These are phyloP conservation scores for Pleoardoris graminearum DNA, from an alignment of 2,329 filamentous ascomycete species.

Conservation along the genomic window DNA sequence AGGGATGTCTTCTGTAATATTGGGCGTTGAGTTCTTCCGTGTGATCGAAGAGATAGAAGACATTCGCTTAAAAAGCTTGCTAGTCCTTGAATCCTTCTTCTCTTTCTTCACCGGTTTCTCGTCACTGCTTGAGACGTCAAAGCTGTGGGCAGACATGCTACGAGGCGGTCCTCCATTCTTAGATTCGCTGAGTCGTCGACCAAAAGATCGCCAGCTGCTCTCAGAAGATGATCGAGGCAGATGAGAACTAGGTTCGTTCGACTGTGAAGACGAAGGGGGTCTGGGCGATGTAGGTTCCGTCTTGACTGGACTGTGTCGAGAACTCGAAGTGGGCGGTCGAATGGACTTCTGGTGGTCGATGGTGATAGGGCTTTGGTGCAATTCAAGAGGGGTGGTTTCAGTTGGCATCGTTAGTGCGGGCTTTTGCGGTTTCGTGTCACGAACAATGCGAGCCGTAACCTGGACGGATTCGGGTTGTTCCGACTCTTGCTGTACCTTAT, in stretches of 20 bases:
- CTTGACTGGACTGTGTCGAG: constrained; percentile 29
- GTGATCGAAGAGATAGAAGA: constrained; percentile 61
- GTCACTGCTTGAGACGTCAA: constrained; percentile 36
- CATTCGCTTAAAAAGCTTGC: constrained; percentile 68
- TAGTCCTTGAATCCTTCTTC: constrained; percentile 61
- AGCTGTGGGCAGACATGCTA: constrained; percentile 28
- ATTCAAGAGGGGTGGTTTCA: constrained; percentile 58
- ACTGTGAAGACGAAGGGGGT: constrained; percentile 36
- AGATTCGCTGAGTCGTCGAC: constrained; percentile 44
- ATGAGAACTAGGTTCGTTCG: constrained; percentile 33
- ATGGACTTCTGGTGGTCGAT: constrained; percentile 62
- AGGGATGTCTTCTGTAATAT: constrained; percentile 41
- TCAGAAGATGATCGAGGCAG: constrained; percentile 46
- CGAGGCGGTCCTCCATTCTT: constrained; percentile 34
- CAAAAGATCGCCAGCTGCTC: constrained; percentile 44
- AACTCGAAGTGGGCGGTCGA: constrained; percentile 25
- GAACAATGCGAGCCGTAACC: constrained; percentile 81
- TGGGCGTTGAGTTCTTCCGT: constrained; percentile 52
- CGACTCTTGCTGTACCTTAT: constrained; percentile 46
- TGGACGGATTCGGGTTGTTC: constrained; percentile 75
- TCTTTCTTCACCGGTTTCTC: constrained; percentile 52
- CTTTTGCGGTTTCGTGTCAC: constrained; percentile 56
- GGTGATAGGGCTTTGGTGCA: constrained; percentile 61
- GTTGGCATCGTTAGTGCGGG: constrained; percentile 41
- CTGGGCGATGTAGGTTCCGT: constrained; percentile 37